Conservation (phyloP, 192 early-diverging fungal genomes). For the Dissophora ornata region DNA sequence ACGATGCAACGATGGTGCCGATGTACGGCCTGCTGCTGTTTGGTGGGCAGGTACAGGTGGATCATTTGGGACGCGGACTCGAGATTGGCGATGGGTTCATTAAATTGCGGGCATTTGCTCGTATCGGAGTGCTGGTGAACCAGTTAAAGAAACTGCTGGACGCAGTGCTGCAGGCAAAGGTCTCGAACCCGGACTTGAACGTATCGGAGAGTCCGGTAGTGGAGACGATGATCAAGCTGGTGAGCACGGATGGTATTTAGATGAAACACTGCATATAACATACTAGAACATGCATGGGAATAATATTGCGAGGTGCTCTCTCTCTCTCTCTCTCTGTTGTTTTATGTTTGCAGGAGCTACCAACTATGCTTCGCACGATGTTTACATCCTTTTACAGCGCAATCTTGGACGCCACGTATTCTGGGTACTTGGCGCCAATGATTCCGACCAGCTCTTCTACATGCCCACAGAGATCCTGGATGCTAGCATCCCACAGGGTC, state of each 20-base stretch:
- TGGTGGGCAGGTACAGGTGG: slow-evolving; percentile 81
- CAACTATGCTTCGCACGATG: no score
- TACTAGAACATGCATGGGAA: no score
- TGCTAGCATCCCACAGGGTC: slow-evolving; percentile 66
- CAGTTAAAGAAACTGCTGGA: slow-evolving; percentile 80
- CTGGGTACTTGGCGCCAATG: slow-evolving; percentile 64
- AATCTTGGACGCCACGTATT: slow-evolving; percentile 45
- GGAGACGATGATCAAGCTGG: slow-evolving; percentile 54
- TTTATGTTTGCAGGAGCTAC: no score
- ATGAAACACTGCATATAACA: background rate
- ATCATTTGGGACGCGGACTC: slow-evolving; percentile 75
- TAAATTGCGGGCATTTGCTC: slow-evolving; percentile 78
- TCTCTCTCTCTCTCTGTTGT: no score
- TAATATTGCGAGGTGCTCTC: no score
- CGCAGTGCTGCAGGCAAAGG: slow-evolving; percentile 74
- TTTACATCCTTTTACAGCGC: slow-evolving; percentile 22
- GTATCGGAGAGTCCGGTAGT: slow-evolving; percentile 51
- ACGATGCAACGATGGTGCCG: slow-evolving; percentile 73
- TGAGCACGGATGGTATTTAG: slow-evolving; percentile 52
- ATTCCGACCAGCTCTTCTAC: slow-evolving; percentile 65
- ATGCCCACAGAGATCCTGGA: slow-evolving; percentile 68
- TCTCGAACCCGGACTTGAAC: slow-evolving; percentile 72
- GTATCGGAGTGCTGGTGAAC: slow-evolving; percentile 79
- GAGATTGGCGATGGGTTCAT: slow-evolving; percentile 69
- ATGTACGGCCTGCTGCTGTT: slow-evolving; percentile 83